Percentiles rank a stretch among this genome's conserved stretches.
phyloP scores from a whole-genome alignment of 495 filamentous ascomycete species.

The Evernia prunastri region DNA sequence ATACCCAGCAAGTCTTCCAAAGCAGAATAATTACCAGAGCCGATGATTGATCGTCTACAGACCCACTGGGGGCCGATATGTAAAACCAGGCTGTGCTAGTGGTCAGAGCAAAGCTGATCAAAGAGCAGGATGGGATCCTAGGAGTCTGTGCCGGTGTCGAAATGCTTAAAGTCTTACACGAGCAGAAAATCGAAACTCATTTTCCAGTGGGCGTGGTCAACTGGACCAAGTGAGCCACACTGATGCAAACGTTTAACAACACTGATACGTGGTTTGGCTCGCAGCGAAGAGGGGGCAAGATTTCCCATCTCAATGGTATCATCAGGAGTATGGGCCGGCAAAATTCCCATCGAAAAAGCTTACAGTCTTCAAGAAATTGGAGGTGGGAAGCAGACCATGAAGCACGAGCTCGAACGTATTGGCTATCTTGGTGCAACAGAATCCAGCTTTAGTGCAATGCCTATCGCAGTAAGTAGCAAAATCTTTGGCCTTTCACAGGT shows the following conservation, averaged over 20 bases:
- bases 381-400: conserved; percentile 52
- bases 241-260: neutral
- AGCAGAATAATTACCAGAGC: too few relatives aligned
- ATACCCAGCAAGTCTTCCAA: conserved; percentile 36
- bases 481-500: neutral
- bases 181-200: conserved; percentile 61
- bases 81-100: neutral
- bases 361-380: conserved; percentile 53
- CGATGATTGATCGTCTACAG: conserved; percentile 7
- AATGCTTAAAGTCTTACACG: conserved; percentile 60
- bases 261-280: neutral
- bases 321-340: conserved; percentile 71
- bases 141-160: conserved; percentile 69
- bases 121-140: conserved; percentile 60
- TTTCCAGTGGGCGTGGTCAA: conserved; percentile 68
- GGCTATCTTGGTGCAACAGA: conserved; percentile 58
- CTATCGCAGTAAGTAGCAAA: conserved; percentile 45
- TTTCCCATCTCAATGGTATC: conserved; percentile 73
- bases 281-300: conserved; percentile 67
- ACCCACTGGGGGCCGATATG: conserved; percentile 61
- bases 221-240: conserved; percentile 63
- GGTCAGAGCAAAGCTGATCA: conserved; percentile 23
- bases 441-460: conserved; percentile 53
- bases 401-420: conserved; percentile 61
- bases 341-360: conserved; percentile 55